Conservation (phyloP, 768 basidiomycete species). For the Mycena epipterygia region DNA sequence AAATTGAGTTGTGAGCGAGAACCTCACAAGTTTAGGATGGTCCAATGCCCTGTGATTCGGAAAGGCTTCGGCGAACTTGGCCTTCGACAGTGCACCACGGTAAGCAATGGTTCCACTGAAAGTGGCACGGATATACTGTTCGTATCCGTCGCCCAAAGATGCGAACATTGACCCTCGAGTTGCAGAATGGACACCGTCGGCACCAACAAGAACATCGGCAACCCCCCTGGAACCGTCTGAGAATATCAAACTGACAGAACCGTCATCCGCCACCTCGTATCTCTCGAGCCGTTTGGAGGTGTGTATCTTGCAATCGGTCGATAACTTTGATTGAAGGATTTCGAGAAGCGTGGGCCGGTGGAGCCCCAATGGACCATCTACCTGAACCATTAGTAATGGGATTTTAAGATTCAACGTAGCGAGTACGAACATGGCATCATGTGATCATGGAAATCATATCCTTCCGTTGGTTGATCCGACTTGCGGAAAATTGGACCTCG, state of each 20-base stretch:
- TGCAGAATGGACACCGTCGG: conserved; percentile 55
- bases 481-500: conserved; percentile 43
- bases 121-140: conserved; percentile 27
- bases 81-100: conserved; percentile 22
- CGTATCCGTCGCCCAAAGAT: conserved; percentile 21
- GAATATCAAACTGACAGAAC: conserved; percentile 39
- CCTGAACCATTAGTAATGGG: background rate
- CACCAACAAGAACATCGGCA: conserved; percentile 56
- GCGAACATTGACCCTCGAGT: conserved; percentile 39
- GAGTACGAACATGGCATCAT: conserved; percentile 42
- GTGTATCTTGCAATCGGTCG: conserved; percentile 42
- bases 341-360: conserved; percentile 42
- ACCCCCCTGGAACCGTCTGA: conserved; percentile 42
- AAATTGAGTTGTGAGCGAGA: background rate
- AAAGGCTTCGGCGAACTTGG: conserved; percentile 23
- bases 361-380: conserved; percentile 42
- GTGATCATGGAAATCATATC: conserved; percentile 43
- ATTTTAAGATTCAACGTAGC: background rate
- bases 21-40: conserved; percentile 32
- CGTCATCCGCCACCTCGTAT: conserved; percentile 24
- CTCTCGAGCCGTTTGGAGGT: conserved; percentile 37
- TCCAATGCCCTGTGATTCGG: conserved; percentile 34
- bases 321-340: conserved; percentile 39
- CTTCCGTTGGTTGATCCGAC: conserved; percentile 40
- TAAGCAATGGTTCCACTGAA: conserved; percentile 39